phyloP scores from a whole-genome alignment of 2,329 filamentous ascomycete genomes.

The Daldinia eschscholtzii region DNA sequence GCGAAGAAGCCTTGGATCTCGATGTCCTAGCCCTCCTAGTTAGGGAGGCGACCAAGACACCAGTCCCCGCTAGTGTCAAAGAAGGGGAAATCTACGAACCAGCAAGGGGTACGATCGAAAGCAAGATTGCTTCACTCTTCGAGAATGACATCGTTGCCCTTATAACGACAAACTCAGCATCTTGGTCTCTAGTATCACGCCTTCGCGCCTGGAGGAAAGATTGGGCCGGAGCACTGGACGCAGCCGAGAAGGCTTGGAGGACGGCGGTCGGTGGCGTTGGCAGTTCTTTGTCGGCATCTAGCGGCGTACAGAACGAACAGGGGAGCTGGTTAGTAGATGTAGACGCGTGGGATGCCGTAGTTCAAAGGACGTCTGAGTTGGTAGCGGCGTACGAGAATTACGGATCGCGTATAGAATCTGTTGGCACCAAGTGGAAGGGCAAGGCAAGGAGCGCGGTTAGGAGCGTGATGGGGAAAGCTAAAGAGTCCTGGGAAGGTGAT shows the following conservation, averaged over 20 bases:
- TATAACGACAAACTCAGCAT: slow-evolving; percentile 81
- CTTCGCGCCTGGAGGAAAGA: slow-evolving; percentile 80
- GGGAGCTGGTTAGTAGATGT: slow-evolving; percentile 68
- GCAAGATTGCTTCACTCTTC: slow-evolving; percentile 77
- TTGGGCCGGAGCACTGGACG: slow-evolving; percentile 79
- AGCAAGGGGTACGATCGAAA: slow-evolving; percentile 69
- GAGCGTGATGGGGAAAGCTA: slow-evolving; percentile 85
- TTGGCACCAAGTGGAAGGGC: slow-evolving; percentile 86
- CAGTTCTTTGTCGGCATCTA: slow-evolving; percentile 60
- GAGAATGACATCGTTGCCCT: slow-evolving; percentile 82
- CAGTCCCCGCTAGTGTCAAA: slow-evolving; percentile 47
- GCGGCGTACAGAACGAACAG: slow-evolving; percentile 37
- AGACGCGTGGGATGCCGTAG: slow-evolving; percentile 77
- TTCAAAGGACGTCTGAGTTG: slow-evolving; percentile 82
- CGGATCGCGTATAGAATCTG: slow-evolving; percentile 72
- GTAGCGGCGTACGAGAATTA: slow-evolving; percentile 87
- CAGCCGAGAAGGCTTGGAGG: slow-evolving; percentile 91
- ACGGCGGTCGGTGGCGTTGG: slow-evolving; percentile 69
- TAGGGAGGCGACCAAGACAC: slow-evolving; percentile 69
- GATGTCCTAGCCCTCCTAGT: slow-evolving; percentile 79
- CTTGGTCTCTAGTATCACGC: slow-evolving; percentile 81
- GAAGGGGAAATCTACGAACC: slow-evolving; percentile 56
- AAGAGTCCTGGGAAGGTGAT: slow-evolving; percentile 84
- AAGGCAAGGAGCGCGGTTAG: slow-evolving; percentile 88
- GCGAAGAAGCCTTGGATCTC: slow-evolving; percentile 82